Evolutionary conservation across 2,329 filamentous ascomycete species (phyloP).

Genomic region (Pestalotiopsis sp.): DNA sequence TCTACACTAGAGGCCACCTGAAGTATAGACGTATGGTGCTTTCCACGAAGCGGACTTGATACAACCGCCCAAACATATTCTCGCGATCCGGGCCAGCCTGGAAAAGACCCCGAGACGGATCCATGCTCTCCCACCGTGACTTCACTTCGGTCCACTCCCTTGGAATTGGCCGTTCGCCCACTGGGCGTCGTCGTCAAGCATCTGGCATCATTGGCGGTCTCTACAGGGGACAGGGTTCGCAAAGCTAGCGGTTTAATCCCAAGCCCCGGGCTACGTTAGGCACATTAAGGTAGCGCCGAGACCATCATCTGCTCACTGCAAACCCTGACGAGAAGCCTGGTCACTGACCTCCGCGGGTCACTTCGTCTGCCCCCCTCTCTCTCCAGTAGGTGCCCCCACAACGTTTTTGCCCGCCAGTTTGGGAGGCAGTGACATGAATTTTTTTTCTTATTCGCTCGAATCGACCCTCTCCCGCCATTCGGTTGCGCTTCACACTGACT

Average conservation of each 20-base stretch:
- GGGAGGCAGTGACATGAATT: background rate
- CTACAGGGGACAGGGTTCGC: constrained; percentile 1
- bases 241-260: background rate
- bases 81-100: background rate
- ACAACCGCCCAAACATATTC: background rate
- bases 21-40: background rate
- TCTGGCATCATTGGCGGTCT: background rate
- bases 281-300: background rate
- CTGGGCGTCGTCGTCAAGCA: background rate
- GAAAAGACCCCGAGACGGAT: background rate
- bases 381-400: background rate
- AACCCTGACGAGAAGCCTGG: background rate
- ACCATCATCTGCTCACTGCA: constrained; percentile 7
- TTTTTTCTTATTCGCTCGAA: background rate
- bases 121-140: background rate
- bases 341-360: background rate
- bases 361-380: background rate
- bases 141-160: background rate
- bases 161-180: background rate
- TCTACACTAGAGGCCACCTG: too few relatives aligned
- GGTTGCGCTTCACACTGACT: constrained; percentile 2
- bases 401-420: background rate
- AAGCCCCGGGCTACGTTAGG: background rate
- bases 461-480: background rate
- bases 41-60: background rate